These are phyloP conservation scores for Elongisporangium undulatum DNA, from an alignment of 352 stramenopile species.

Conservation along the genomic window DNA sequence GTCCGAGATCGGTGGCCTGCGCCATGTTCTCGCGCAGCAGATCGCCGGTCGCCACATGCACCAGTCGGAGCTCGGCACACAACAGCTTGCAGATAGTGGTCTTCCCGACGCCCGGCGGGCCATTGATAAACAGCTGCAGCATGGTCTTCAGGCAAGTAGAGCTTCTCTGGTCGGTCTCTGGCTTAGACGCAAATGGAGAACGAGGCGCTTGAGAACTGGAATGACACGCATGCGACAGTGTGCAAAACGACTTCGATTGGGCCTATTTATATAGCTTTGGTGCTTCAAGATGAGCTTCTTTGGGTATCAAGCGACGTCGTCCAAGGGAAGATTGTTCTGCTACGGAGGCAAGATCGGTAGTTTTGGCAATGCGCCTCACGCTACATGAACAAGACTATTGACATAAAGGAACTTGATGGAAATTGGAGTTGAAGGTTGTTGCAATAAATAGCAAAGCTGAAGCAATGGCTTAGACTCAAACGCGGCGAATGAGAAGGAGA, in stretches of 20 bases:
- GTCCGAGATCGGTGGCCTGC: slow-evolving; percentile 40
- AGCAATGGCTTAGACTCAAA: background rate
- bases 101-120: slow-evolving; percentile 61
- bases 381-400: background rate
- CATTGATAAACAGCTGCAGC: slow-evolving; percentile 71
- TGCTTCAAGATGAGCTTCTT: background rate
- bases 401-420: background rate
- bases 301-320: background rate
- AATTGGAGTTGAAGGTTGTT: background rate
- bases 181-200: background rate
- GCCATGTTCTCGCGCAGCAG: slow-evolving; percentile 72
- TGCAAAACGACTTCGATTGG: background rate
- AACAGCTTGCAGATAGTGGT: slow-evolving; percentile 60
- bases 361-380: background rate
- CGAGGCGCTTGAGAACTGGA: background rate
- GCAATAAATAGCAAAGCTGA: background rate
- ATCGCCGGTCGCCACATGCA: slow-evolving; percentile 61
- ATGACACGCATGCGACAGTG: background rate
- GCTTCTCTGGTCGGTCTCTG: background rate
- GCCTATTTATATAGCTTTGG: background rate
- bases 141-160: slow-evolving; percentile 9
- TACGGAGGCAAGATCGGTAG: background rate
- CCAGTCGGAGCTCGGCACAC: slow-evolving; percentile 48
- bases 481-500: background rate
- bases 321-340: background rate